Evolutionary conservation across 2,329 filamentous ascomycete genomes (phyloP).

Genomic region (Sarocladium strictum): DNA sequence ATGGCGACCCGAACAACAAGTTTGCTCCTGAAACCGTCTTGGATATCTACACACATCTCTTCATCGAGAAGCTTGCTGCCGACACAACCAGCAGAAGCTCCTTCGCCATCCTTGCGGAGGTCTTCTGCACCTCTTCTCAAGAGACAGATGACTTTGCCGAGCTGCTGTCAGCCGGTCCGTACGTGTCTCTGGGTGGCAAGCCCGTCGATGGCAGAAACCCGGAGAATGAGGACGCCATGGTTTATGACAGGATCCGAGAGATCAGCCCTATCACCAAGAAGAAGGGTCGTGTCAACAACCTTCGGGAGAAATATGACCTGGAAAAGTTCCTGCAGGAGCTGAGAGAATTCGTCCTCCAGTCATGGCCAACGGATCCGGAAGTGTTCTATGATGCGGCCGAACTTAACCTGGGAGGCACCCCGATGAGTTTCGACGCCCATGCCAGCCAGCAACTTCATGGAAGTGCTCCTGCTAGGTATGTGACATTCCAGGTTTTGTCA

Average conservation of each 20-base stretch:
- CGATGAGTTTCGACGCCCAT: background rate
- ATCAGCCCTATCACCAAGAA: background rate
- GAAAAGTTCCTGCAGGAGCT: slow-evolving; percentile 15
- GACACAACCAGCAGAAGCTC: slow-evolving; percentile 12
- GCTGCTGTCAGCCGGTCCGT: slow-evolving; percentile 19
- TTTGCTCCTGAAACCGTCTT: slow-evolving; percentile 20
- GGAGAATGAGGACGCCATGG: slow-evolving; percentile 14
- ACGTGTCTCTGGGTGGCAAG: slow-evolving; percentile 18
- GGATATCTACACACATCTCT: slow-evolving; percentile 29
- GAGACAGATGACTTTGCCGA: slow-evolving; percentile 9
- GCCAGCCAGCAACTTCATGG: background rate
- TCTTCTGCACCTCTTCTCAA: slow-evolving; percentile 24
- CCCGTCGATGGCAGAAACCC: too few species aligned
- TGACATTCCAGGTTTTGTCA: too few species aligned
- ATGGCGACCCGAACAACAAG: slow-evolving; percentile 10
- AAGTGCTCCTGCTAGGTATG: background rate
- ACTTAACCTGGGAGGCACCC: background rate
- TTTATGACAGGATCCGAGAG: slow-evolving; percentile 16
- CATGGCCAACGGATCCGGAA: background rate
- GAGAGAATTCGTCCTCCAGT: slow-evolving; percentile 13
- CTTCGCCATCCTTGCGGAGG: slow-evolving; percentile 18
- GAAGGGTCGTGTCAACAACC: slow-evolving; percentile 9
- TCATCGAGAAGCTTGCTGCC: slow-evolving; percentile 23
- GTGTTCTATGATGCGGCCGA: background rate
- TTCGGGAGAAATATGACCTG: slow-evolving; percentile 16